Evolutionary conservation across 805 yeast species (phyloP), one percentile per base, ranked within the genome.

Genomic region (Kodamaea kakaduensis): DNA sequence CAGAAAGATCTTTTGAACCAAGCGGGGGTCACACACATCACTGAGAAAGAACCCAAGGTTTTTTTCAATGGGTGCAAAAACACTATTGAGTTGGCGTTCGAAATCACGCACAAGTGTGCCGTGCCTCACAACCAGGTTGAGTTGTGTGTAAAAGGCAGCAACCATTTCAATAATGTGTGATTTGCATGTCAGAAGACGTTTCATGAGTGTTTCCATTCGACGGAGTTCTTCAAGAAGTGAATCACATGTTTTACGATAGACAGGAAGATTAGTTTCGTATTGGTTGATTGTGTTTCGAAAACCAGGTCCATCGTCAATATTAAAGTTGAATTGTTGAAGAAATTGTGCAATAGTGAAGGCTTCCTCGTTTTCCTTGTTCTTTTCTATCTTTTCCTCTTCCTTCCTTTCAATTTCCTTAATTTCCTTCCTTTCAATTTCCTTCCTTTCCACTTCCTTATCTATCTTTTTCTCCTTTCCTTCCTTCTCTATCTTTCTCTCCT

Each of bases 241-340:
- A 4, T 40, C 33, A 31, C 54, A 49, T 4, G 50, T 45, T 21
- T 49, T 52, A 26, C 51, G 56, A 36, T 61, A 55, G 6, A 34
- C 29, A 0, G 67, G 65, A 5, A 63, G 40, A 3, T 45, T 41
- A 9, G 47, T 38, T 41, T 67, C 71, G 38, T 61, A 59, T n/a
- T 43, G 46, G 6, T 42, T 43, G 25, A 67, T 49, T 4, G 56
- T 40, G 14, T 47, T 56, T 17, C 73, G 44, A 35, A 67, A 66
- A 32, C 64, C 69, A 4, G 73, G 73, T 0, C 73, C 73, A 42
- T 67, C 73, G 30, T 65, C 67, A 12, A 63, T 48, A 23, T 49
- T 54, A 37, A 65, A 64, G 21, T 43, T 51, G 38, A 63, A 66
- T 4, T 52, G 63, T 23, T 43, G 51, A 29, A 59, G 51, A 35